Base-by-base conservation (phyloP, 2,329 filamentous ascomycete species). In the Exophiala calicioides region DNA sequence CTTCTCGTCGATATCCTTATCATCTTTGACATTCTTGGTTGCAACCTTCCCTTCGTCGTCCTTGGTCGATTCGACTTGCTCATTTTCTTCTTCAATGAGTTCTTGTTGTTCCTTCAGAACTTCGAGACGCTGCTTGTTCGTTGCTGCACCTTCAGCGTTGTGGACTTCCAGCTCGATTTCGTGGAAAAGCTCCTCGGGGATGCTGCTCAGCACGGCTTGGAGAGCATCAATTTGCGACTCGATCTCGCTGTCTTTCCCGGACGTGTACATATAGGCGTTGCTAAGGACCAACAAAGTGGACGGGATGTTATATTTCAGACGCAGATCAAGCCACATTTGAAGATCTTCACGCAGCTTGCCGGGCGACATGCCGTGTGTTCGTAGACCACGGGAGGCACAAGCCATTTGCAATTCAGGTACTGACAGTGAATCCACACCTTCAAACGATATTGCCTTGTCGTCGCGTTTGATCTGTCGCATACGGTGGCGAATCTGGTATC, bases 391-490 rank as follows among this genome's bases (percentile, higher is more conserved):
- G 57, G 87, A 90, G 32, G 89, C 89, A 65, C 89, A 94, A 1
- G 93, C 93, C 62, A 84, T 87, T 74, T 97, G 93, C 35, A 98
- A 79, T 69, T 98, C 93, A 2, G 85, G 79, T 0, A 97, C 90
- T n/a, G 90, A 94, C 41, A 98, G 80, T 43, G 86, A 90, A 51
- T 95, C 90, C 21, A 98, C 85, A 24, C 93, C 90, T 70, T 98
- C 93, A 64, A 85, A 95, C 66, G 83, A 86, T 65, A 98, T 98
- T 55, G 90, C 90, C 58, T 84, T 85, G 72, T 98, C 93, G 64
- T 98, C 93, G 55, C 91, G 85, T 82, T 98, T 98, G 77, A 97
- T 97, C 72, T 98, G 93, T 61, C 91, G 84, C 93, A 98, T 98
- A 54, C 91, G 88, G 72, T 97, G 90, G 48, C 93, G 88, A 62